Evolutionary conservation across 2,329 filamentous ascomycete species (phyloP).

Genomic region (Epicoccum sorghinum): DNA sequence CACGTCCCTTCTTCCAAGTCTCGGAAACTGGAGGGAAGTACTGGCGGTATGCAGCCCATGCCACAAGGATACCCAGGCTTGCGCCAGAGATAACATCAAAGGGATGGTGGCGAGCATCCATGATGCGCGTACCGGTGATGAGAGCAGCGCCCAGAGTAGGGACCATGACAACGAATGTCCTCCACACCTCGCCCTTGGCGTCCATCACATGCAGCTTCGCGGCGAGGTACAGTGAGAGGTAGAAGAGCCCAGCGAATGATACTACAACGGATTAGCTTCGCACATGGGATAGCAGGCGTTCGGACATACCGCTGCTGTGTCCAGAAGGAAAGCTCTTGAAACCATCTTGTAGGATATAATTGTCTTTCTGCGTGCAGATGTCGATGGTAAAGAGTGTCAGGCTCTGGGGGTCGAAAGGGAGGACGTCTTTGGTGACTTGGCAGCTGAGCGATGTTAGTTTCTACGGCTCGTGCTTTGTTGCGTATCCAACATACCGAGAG

Average conservation of each 20-base stretch:
- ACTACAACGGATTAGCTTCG: constrained; percentile 47
- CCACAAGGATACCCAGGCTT: constrained; percentile 58
- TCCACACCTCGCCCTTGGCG: constrained; percentile 66
- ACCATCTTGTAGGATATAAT: constrained; percentile 61
- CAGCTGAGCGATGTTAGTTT: constrained; percentile 29
- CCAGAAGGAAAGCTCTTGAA: constrained; percentile 66
- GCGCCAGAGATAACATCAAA: constrained; percentile 66
- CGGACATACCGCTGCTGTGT: constrained; percentile 58
- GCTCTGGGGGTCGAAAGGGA: constrained; percentile 1
- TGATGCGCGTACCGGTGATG: constrained; percentile 63
- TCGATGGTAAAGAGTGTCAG: constrained; percentile 29
- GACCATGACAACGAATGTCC: constrained; percentile 60
- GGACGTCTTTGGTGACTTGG: constrained; percentile 15
- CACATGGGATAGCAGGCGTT: not conserved
- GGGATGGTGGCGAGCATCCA: constrained; percentile 67
- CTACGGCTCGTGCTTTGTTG: not conserved
- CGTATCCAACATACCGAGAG: constrained; percentile 50
- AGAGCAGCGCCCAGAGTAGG: constrained; percentile 61
- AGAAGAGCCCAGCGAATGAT: constrained; percentile 65
- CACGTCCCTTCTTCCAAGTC: constrained; percentile 63
- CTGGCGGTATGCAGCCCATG: constrained; percentile 61
- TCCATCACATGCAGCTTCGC: constrained; percentile 66
- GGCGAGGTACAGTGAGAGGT: constrained; percentile 64
- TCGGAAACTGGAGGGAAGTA: constrained; percentile 64
- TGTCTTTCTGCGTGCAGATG: constrained; percentile 60